A percentile compares a stretch with the other conserved stretches of the same genome.
Conservation (phyloP, 1,284 basidiomycete species). For the Trametes sp. region DNA sequence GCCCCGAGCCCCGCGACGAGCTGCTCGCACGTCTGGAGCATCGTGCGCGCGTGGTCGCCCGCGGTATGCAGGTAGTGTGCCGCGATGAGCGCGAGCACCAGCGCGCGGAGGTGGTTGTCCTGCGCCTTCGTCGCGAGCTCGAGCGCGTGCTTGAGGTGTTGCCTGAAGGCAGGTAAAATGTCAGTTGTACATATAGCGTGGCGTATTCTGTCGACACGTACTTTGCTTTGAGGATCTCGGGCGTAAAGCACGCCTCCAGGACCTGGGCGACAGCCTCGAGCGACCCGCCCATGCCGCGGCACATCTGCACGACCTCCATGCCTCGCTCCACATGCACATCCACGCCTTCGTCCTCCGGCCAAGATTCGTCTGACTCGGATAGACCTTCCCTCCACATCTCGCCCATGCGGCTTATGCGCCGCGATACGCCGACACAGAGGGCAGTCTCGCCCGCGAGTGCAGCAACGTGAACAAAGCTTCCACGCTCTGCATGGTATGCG, state of each 20-base stretch:
- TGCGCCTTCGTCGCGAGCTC: slow-evolving; percentile 60
- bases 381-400: slow-evolving; percentile 27
- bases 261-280: slow-evolving; percentile 63
- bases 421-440: slow-evolving; percentile 58
- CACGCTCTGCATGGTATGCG: slow-evolving; percentile 52
- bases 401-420: slow-evolving; percentile 20
- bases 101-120: slow-evolving; percentile 75
- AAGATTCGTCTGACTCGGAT: slow-evolving; percentile 25
- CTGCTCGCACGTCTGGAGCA: slow-evolving; percentile 70
- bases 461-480: slow-evolving; percentile 61
- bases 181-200: slow-evolving; percentile 20
- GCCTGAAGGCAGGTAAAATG: slow-evolving; percentile 47
- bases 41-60: slow-evolving; percentile 66
- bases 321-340: slow-evolving; percentile 40
- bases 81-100: slow-evolving; percentile 69
- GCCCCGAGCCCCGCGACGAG: slow-evolving; percentile 77
- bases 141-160: slow-evolving; percentile 66
- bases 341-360: slow-evolving; percentile 27
- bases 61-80: slow-evolving; percentile 76
- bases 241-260: slow-evolving; percentile 58
- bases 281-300: slow-evolving; percentile 61
- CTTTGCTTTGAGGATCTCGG: slow-evolving; percentile 68
- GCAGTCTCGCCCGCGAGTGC: slow-evolving; percentile 68
- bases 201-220: slow-evolving; percentile 42
- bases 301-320: slow-evolving; percentile 46